Evolutionary conservation across 2,329 filamentous ascomycete species (phyloP).

Genomic region (Penicillium psychrosexuale): DNA sequence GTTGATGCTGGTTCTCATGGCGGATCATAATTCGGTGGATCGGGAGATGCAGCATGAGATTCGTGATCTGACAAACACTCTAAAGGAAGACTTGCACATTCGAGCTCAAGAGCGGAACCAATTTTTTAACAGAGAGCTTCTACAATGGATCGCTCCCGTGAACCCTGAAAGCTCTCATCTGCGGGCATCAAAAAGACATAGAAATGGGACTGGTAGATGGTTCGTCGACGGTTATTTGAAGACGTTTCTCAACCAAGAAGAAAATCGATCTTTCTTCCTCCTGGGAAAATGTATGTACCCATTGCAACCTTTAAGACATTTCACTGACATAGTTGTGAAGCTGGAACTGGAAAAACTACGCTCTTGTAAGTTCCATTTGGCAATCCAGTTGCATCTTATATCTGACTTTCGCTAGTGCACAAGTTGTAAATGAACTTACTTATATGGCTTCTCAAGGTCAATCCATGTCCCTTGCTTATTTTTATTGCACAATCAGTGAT

Average conservation of each 20-base stretch:
- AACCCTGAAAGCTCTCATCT: slow-evolving; percentile 17
- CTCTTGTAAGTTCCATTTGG: slow-evolving; percentile 14
- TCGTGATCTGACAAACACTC: slow-evolving; percentile 6
- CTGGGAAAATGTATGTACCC: slow-evolving; percentile 19
- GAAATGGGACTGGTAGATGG: slow-evolving; percentile 15
- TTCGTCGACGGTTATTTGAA: slow-evolving; percentile 16
- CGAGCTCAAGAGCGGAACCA: slow-evolving; percentile 14
- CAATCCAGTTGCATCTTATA: not conserved
- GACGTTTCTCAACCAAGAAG: slow-evolving; percentile 6
- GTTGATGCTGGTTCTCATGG: slow-evolving; percentile 22
- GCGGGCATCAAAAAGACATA: slow-evolving; percentile 11
- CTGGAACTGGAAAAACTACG: slow-evolving; percentile 21
- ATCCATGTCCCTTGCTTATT: slow-evolving; percentile 13
- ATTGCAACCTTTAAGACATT: not conserved
- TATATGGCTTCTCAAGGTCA: slow-evolving; percentile 7
- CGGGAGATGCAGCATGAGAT: slow-evolving; percentile 17
- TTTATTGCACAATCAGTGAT: slow-evolving; percentile 20
- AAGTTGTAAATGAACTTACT: slow-evolving; percentile 14
- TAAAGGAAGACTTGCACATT: slow-evolving; percentile 18
- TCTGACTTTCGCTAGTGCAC: slow-evolving; percentile 14
- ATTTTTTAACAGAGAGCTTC: slow-evolving; percentile 9
- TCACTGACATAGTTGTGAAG: slow-evolving; percentile 2
- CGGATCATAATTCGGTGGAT: slow-evolving; percentile 16
- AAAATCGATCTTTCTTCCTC: slow-evolving; percentile 11
- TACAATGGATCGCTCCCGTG: slow-evolving; percentile 20